These are phyloP conservation scores for Penicillium lividum DNA, from an alignment of 495 filamentous ascomycete species.

Conservation along the genomic window DNA sequence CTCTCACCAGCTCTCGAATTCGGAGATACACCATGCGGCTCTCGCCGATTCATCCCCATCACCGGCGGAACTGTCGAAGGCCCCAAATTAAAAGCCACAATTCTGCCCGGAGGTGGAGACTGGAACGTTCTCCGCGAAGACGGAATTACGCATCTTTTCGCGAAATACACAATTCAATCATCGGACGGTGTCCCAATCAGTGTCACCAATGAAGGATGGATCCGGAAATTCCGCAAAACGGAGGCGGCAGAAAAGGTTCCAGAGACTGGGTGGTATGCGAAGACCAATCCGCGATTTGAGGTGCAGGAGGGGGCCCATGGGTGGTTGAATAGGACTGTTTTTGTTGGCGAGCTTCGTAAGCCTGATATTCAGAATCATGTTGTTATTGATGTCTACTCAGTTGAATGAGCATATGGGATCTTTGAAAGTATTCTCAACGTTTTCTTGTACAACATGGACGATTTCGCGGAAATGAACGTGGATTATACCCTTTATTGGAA, in stretches of 20 bases:
- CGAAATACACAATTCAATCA: conserved; percentile 13
- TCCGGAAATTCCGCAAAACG: conserved; percentile 5
- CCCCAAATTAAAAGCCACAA: conserved; percentile 9
- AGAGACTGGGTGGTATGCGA: conserved; percentile 14
- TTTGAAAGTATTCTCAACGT: too few species aligned
- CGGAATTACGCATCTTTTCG: conserved; percentile 4
- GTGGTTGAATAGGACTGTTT: conserved; percentile 15
- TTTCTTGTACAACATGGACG: too few species aligned
- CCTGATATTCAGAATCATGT: conserved; percentile 8
- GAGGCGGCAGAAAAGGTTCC: not conserved
- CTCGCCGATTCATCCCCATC: conserved; percentile 11
- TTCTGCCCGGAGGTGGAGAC: conserved; percentile 12
- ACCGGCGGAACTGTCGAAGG: conserved; percentile 10
- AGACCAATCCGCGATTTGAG: conserved; percentile 14
- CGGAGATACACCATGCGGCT: conserved; percentile 6
- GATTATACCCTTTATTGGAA: too few species aligned
- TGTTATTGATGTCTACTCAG: conserved; percentile 14
- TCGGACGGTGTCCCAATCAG: conserved; percentile 6
- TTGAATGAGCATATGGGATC: conserved; percentile 1
- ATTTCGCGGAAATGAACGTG: too few species aligned
- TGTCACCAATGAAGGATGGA: conserved; percentile 15
- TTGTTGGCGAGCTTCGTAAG: conserved; percentile 15
- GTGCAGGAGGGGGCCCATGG: conserved; percentile 5
- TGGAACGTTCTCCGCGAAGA: conserved; percentile 13
- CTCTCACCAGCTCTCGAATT: conserved; percentile 12